A percentile compares a stretch with the other conserved stretches of the same genome.
These are phyloP conservation scores for Trametes elegans DNA, from an alignment of 768 basidiomycete species.

Conservation along the genomic window DNA sequence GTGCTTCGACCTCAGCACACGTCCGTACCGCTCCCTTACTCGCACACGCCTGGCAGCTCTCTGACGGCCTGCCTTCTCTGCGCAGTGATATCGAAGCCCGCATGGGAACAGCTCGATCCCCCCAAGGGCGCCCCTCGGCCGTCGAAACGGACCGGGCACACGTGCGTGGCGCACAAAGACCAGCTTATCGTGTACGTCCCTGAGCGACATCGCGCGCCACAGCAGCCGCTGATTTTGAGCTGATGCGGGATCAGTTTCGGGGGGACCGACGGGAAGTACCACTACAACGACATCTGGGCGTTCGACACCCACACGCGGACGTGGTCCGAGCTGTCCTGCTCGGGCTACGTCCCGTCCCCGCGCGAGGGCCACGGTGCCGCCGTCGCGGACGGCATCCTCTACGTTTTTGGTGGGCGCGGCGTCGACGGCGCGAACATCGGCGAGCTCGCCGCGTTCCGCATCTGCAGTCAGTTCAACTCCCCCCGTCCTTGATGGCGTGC, in stretches of 20 bases:
- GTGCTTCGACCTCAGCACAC: slow-evolving; percentile 89
- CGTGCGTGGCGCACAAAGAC: slow-evolving; percentile 75
- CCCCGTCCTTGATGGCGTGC: not conserved
- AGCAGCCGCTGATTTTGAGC: not conserved
- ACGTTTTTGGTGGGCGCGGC: slow-evolving; percentile 93
- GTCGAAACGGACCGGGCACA: slow-evolving; percentile 84
- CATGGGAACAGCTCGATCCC: slow-evolving; percentile 77
- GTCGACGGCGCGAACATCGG: slow-evolving; percentile 92
- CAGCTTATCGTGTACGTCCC: slow-evolving; percentile 17
- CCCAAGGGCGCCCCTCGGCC: slow-evolving; percentile 50
- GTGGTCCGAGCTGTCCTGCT: slow-evolving; percentile 90
- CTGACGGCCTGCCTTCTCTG: not conserved
- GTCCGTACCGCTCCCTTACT: slow-evolving; percentile 47
- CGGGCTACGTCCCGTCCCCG: slow-evolving; percentile 89
- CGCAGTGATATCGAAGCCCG: slow-evolving; percentile 69
- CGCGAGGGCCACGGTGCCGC: slow-evolving; percentile 94
- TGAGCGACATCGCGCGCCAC: not conserved
- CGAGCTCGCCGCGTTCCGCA: slow-evolving; percentile 92
- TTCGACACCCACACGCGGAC: slow-evolving; percentile 72
- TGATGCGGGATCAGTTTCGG: slow-evolving; percentile 62
- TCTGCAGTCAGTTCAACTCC: slow-evolving; percentile 69
- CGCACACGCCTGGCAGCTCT: not conserved
- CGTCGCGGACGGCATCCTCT: slow-evolving; percentile 91
- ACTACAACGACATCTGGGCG: slow-evolving; percentile 97
- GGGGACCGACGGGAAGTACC: slow-evolving; percentile 97